phyloP scores from a whole-genome alignment of 768 basidiomycete genomes.

The Sarcodon aspratus region DNA sequence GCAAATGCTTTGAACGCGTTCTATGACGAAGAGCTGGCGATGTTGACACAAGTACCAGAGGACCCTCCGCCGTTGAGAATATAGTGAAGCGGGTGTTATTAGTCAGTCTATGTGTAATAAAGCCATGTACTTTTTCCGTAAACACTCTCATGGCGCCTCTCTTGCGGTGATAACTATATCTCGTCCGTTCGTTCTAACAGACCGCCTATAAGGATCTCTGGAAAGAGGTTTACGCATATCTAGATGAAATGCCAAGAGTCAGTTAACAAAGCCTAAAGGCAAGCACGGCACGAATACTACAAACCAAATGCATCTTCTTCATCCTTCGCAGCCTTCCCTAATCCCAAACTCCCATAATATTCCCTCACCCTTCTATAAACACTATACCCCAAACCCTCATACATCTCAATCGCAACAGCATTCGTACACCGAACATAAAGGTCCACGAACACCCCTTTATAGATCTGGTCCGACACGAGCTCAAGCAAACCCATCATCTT shows the following conservation, averaged over 20 bases:
- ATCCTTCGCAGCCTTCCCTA: conserved; percentile 66
- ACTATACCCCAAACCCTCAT: conserved; percentile 87
- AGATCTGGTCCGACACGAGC: conserved; percentile 67
- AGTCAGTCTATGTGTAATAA: not conserved
- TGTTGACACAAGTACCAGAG: conserved; percentile 29
- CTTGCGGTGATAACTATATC: conserved; percentile 59
- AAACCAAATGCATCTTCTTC: conserved; percentile 89
- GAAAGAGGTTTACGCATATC: conserved; percentile 70
- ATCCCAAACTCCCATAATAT: conserved; percentile 74
- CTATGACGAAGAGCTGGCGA: conserved; percentile 61
- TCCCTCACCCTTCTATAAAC: conserved; percentile 86
- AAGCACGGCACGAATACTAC: conserved; percentile 16
- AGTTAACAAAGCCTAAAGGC: not conserved
- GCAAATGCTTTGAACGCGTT: conserved; percentile 41
- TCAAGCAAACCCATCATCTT: conserved; percentile 85
- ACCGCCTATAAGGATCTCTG: conserved; percentile 47
- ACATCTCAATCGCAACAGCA: conserved; percentile 69
- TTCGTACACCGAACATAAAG: conserved; percentile 91
- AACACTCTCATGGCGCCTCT: conserved; percentile 34
- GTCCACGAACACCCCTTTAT: conserved; percentile 88
- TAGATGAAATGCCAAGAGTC: conserved; percentile 7
- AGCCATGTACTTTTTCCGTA: not conserved
- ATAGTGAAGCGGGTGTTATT: conserved; percentile 7
- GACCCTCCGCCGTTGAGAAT: conserved; percentile 46
- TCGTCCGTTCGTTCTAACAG: conserved; percentile 59